Conservation (phyloP, 2,329 filamentous ascomycete genomes). For the Rutstroemia sp. region DNA sequence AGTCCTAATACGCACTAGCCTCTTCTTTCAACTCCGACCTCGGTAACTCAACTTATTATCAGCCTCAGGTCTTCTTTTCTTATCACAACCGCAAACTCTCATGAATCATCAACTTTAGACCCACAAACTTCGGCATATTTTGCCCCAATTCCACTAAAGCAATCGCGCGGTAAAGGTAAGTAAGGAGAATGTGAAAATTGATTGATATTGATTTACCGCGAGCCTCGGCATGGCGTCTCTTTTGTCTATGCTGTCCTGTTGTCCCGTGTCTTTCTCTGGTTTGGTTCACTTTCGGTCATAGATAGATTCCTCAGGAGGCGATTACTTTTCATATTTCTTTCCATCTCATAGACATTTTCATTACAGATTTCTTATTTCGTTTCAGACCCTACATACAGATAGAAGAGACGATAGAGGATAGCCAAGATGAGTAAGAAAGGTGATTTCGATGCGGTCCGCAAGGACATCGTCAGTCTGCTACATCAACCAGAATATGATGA, state of each 20-base stretch:
- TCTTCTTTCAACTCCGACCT: not conserved
- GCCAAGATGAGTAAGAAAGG: constrained; percentile 42
- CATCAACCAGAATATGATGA: constrained; percentile 58
- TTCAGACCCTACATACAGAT: too few relatives aligned
- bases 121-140: constrained; percentile 6
- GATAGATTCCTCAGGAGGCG: not conserved
- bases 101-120: constrained; percentile 13
- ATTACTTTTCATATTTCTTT: not conserved
- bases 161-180: constrained; percentile 14
- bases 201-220: constrained; percentile 9
- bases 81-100: constrained; percentile 7
- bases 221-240: constrained; percentile 20
- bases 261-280: constrained; percentile 12
- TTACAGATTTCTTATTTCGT: not conserved
- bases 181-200: constrained; percentile 4
- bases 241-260: not conserved
- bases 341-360: not conserved
- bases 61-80: not conserved
- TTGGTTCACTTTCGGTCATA: not conserved
- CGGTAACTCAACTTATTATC: not conserved
- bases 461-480: constrained; percentile 32
- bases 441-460: constrained; percentile 46
- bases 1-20: too few relatives aligned
- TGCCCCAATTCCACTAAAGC: constrained; percentile 2
- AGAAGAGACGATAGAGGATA: not conserved